A percentile compares a stretch with the other conserved stretches of the same genome.
These are phyloP conservation scores for Phialophora verrucosa DNA, from an alignment of 2,329 filamentous ascomycete genomes.

Conservation along the genomic window DNA sequence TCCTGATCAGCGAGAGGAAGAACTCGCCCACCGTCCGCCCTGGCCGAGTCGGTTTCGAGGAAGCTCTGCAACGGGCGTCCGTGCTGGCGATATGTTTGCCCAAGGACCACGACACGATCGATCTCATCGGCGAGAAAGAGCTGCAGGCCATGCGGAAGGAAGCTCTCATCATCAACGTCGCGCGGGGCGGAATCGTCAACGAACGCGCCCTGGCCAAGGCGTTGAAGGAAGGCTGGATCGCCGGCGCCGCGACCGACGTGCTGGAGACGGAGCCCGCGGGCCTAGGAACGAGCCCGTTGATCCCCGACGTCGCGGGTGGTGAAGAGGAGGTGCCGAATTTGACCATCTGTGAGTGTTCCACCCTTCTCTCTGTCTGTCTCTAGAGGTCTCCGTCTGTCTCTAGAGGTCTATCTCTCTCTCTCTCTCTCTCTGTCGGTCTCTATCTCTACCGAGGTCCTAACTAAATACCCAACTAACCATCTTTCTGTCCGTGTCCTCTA, in stretches of 20 bases:
- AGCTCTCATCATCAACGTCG: constrained; percentile 56
- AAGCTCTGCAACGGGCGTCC: constrained; percentile 42
- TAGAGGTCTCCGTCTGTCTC: too few relatives aligned
- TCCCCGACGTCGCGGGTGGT: constrained; percentile 44
- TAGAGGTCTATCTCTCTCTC: neutral
- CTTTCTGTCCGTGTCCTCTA: neutral
- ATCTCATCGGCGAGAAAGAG: constrained; percentile 48
- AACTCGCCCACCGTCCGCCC: constrained; percentile 37
- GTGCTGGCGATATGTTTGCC: constrained; percentile 45
- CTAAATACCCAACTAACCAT: neutral
- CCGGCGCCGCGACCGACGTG: constrained; percentile 60
- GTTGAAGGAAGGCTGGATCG: constrained; percentile 51
- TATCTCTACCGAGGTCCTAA: neutral
- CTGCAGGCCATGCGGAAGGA: constrained; percentile 53
- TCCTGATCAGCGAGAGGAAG: constrained; percentile 57
- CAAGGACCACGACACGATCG: constrained; percentile 43
- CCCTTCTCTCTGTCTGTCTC: too few relatives aligned
- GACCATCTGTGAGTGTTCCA: constrained; percentile 44
- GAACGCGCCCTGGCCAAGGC: constrained; percentile 56
- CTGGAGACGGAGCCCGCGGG: constrained; percentile 56
- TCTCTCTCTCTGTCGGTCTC: neutral
- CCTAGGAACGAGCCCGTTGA: constrained; percentile 51
- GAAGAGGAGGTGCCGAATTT: constrained; percentile 56
- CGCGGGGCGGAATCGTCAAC: constrained; percentile 59
- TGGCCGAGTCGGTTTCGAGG: constrained; percentile 41